Conservation (phyloP, 495 filamentous ascomycete genomes). For the Bathelium albidoporum region DNA sequence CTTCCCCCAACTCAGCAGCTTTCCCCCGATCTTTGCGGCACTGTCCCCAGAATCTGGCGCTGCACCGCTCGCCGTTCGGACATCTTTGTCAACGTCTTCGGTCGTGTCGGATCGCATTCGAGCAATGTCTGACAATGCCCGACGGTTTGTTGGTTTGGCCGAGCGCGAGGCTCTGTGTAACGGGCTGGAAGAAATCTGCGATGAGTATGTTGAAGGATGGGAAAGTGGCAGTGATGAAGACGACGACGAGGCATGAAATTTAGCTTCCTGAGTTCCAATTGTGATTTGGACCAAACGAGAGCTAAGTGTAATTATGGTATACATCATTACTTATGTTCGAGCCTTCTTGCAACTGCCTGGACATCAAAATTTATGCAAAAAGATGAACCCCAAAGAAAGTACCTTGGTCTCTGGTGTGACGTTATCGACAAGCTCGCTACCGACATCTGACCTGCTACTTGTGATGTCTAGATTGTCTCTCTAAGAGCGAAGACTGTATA, state of each 20-base stretch:
- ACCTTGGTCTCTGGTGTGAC: no score
- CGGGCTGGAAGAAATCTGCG: slow-evolving; percentile 73
- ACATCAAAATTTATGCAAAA: no score
- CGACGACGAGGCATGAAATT: slow-evolving; percentile 55
- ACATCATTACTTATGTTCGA: no score
- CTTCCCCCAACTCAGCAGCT: slow-evolving; percentile 76
- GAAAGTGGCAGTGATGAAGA: slow-evolving; percentile 68
- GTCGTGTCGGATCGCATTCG: slow-evolving; percentile 60
- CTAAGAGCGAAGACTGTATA: no score
- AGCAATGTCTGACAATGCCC: slow-evolving; percentile 48
- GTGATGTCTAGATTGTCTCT: no score
- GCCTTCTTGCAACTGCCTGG: no score
- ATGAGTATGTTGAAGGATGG: slow-evolving; percentile 87
- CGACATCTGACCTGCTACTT: no score
- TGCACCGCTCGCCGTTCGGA: slow-evolving; percentile 44
- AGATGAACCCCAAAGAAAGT: no score
- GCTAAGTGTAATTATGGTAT: no score
- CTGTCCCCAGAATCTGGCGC: slow-evolving; percentile 6
- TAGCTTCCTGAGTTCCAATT: no score
- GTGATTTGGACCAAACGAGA: no score
- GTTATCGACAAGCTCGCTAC: no score
- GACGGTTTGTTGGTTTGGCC: slow-evolving; percentile 52
- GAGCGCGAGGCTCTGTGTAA: slow-evolving; percentile 76
- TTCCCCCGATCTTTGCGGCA: slow-evolving; percentile 53
- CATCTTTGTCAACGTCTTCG: slow-evolving; percentile 63